Base-by-base conservation (phyloP, 768 basidiomycete species). In the Hypholoma fasciculare region DNA sequence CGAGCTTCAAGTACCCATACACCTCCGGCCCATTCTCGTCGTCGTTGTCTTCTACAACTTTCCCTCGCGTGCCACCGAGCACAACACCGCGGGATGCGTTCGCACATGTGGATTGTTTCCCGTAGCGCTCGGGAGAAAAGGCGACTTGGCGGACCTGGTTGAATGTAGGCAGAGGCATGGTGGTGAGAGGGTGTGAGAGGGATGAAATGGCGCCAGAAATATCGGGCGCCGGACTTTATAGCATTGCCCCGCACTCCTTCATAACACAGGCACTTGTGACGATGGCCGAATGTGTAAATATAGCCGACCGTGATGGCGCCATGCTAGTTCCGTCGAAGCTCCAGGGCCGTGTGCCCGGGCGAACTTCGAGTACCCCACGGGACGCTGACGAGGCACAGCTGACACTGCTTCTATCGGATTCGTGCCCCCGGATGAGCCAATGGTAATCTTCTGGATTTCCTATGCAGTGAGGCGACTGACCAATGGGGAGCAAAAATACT, bases 151-250 rank as follows among this genome's bases (percentile, higher is more conserved):
- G 46, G 8, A 48, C 37, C 6, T 57, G 36, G 38, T 44, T 23
- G 38, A 23, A 38, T 7, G 56, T 43, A 37, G 56, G 56, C 23
- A 55, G 54, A 20, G 44, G 17, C 44, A 47, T 48, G 44, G 43
- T 30, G 11, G 53, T 46, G 7, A 17, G 27, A 17, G 42, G 52
- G 17, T 17, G 30, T 34, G 30, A 34, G 30, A 30, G 14, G 36
- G 13, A 39, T 49, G 9, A 19, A 13, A 30, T 40, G 13, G 38
- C 19, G 30, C 20, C 2, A 11, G 26, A 30, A 19, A 9, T 50
- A 34, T 39, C n/a, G 5, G 20, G 8, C 8, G 39, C 42, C 38
- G 49, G 19, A 43, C 43, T 54, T 54, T 54, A 54, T 43, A 54
- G 34, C 12, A 47, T 34, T 34, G 30, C 30, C 30, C 30, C 17